Evolutionary conservation across 2,329 filamentous ascomycete species (phyloP).

Genomic region (Thielaviopsis punctulata): DNA sequence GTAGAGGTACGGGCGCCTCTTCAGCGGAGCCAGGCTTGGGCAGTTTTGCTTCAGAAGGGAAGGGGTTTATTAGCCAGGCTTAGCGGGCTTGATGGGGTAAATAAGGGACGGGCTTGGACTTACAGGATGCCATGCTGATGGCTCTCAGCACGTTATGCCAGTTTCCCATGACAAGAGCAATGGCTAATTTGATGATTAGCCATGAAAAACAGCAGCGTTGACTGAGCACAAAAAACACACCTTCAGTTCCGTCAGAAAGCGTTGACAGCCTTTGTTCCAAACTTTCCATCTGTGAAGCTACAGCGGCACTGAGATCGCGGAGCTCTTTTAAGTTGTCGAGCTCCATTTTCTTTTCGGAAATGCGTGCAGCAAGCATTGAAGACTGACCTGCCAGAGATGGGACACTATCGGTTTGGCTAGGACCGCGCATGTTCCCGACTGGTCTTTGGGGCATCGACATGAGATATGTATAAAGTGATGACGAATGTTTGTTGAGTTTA

Average conservation of each 20-base stretch:
- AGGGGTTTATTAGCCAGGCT: background rate
- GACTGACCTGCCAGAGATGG: slow-evolving; percentile 40
- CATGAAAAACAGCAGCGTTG: background rate
- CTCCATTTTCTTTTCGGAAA: slow-evolving; percentile 74
- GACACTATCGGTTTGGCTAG: slow-evolving; percentile 28
- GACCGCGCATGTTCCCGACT: slow-evolving; percentile 43
- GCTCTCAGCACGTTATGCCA: slow-evolving; percentile 77
- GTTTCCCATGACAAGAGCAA: slow-evolving; percentile 63
- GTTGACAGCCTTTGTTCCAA: slow-evolving; percentile 63
- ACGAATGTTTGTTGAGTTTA: background rate
- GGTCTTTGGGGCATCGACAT: slow-evolving; percentile 5
- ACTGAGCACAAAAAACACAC: slow-evolving; percentile 22
- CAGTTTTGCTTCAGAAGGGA: slow-evolving; percentile 6
- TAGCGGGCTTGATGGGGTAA: background rate
- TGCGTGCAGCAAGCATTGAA: slow-evolving; percentile 52
- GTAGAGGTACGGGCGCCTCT: slow-evolving; percentile 25
- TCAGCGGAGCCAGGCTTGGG: background rate
- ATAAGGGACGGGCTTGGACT: slow-evolving; percentile 17
- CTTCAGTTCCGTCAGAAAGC: slow-evolving; percentile 66
- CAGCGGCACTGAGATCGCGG: slow-evolving; percentile 58
- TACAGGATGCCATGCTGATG: slow-evolving; percentile 75
- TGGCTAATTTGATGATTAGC: slow-evolving; percentile 4
- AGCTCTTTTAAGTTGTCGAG: slow-evolving; percentile 63
- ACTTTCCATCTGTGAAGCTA: slow-evolving; percentile 68
- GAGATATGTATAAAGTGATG: background rate